A percentile compares a stretch with the other conserved stretches of the same genome.
These are phyloP conservation scores for Phytopythium helicoides DNA, from an alignment of 352 stramenopile genomes.

Conservation along the genomic window DNA sequence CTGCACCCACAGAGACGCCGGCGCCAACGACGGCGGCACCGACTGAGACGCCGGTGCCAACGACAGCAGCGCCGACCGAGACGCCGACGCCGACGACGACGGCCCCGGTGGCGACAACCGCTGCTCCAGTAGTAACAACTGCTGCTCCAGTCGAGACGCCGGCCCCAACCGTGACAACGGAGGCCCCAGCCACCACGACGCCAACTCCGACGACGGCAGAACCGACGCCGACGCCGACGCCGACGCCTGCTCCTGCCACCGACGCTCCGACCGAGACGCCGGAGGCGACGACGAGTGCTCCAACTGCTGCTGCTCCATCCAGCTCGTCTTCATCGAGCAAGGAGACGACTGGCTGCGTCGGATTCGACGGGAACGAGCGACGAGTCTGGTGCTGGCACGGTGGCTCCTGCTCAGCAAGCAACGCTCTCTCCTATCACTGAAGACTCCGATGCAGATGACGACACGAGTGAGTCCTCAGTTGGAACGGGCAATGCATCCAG, in stretches of 20 bases:
- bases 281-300: too few relatives aligned
- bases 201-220: slow-evolving; percentile 3
- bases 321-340: slow-evolving; percentile 5
- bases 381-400: slow-evolving; percentile 8
- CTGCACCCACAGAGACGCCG: background rate
- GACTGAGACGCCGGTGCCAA: background rate
- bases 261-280: slow-evolving; percentile 4
- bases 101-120: slow-evolving; percentile 5
- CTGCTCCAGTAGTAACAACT: slow-evolving; percentile 6
- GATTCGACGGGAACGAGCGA: slow-evolving; percentile 4
- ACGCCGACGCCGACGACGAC: slow-evolving; percentile 10
- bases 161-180: background rate
- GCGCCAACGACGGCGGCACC: slow-evolving; percentile 1
- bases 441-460: slow-evolving; percentile 7
- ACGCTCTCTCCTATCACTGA: slow-evolving; percentile 35
- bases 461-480: slow-evolving; percentile 11
- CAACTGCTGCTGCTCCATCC: slow-evolving; percentile 6
- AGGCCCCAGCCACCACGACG: background rate
- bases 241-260: slow-evolving; percentile 12
- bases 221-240: slow-evolving; percentile 10
- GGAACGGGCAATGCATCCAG: slow-evolving; percentile 15
- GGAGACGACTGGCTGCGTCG: too few relatives aligned
- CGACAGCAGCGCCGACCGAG: background rate
- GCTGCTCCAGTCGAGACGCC: background rate
- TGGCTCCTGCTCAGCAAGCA: slow-evolving; percentile 12